Evolutionary conservation across 768 basidiomycete genomes (phyloP).

Genomic region (Imleria badia): DNA sequence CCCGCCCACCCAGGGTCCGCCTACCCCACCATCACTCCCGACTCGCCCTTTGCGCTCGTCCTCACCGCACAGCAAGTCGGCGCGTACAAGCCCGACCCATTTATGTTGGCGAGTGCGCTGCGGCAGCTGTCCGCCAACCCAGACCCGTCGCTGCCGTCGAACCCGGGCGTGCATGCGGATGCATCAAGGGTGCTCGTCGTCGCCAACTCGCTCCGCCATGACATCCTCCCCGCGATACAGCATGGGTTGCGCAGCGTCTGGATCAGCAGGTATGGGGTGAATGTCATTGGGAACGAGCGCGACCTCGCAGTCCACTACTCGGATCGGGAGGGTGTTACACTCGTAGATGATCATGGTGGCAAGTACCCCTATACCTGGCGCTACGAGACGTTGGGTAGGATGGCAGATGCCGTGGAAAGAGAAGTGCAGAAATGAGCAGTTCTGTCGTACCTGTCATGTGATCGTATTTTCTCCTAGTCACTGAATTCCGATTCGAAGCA

Average conservation of each 20-base stretch:
- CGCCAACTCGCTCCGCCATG: constrained; percentile 67
- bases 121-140: constrained; percentile 25
- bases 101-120: constrained; percentile 36
- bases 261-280: constrained; percentile 50
- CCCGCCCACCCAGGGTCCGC: constrained; percentile 14
- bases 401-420: constrained; percentile 58
- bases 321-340: constrained; percentile 13
- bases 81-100: constrained; percentile 67
- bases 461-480: neutral
- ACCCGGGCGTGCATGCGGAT: constrained; percentile 28
- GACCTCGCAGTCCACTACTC: constrained; percentile 31
- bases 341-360: constrained; percentile 8
- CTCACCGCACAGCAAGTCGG: constrained; percentile 72
- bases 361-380: constrained; percentile 45
- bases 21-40: constrained; percentile 42
- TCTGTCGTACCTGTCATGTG: neutral
- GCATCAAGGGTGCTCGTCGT: constrained; percentile 54
- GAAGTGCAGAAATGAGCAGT: constrained; percentile 25
- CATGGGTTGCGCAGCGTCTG: constrained; percentile 61
- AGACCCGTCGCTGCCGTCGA: constrained; percentile 18
- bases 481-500: neutral
- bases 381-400: constrained; percentile 58
- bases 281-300: constrained; percentile 37
- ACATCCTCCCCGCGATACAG: constrained; percentile 59
- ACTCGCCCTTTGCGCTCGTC: constrained; percentile 63